Evolutionary conservation across 345 rosid genomes (phyloP).

Genomic region (Euphorbia peplus): DNA sequence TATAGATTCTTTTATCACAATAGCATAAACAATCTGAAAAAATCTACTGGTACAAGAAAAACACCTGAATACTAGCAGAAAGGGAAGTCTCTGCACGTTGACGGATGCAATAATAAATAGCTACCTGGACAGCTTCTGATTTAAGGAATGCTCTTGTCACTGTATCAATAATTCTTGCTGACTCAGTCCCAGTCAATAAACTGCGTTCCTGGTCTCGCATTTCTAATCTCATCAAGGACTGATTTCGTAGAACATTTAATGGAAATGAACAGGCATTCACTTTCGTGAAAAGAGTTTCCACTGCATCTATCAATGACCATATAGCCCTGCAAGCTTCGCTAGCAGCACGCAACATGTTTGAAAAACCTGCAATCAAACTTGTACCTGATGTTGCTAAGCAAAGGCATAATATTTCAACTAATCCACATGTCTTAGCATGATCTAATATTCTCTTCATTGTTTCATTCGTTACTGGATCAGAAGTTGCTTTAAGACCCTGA

Average conservation of each 20-base stretch:
- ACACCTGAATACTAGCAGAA: slow-evolving; percentile 74
- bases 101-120: slow-evolving; percentile 72
- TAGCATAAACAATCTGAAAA: slow-evolving; percentile 5
- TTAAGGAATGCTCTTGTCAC: slow-evolving; percentile 71
- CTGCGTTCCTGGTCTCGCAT: slow-evolving; percentile 58
- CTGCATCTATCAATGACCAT: slow-evolving; percentile 68
- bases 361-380: slow-evolving; percentile 69
- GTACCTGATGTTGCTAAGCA: slow-evolving; percentile 85
- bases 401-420: slow-evolving; percentile 71
- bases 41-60: slow-evolving; percentile 9
- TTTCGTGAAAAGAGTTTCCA: slow-evolving; percentile 49
- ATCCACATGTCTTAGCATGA: slow-evolving; percentile 72
- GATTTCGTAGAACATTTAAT: slow-evolving; percentile 53
- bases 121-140: slow-evolving; percentile 75
- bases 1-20: slow-evolving; percentile 10
- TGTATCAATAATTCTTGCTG: slow-evolving; percentile 62
- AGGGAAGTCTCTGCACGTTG: slow-evolving; percentile 67
- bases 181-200: slow-evolving; percentile 46
- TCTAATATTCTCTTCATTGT: slow-evolving; percentile 57
- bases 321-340: slow-evolving; percentile 80
- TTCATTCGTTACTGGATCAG: slow-evolving; percentile 40
- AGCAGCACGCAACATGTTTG: slow-evolving; percentile 70
- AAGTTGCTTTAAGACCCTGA: slow-evolving; percentile 48
- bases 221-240: slow-evolving; percentile 52
- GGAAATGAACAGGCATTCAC: slow-evolving; percentile 57